Base-by-base conservation (phyloP, 176 grass and related monocot genomes). In the Ensete ventricosum region DNA sequence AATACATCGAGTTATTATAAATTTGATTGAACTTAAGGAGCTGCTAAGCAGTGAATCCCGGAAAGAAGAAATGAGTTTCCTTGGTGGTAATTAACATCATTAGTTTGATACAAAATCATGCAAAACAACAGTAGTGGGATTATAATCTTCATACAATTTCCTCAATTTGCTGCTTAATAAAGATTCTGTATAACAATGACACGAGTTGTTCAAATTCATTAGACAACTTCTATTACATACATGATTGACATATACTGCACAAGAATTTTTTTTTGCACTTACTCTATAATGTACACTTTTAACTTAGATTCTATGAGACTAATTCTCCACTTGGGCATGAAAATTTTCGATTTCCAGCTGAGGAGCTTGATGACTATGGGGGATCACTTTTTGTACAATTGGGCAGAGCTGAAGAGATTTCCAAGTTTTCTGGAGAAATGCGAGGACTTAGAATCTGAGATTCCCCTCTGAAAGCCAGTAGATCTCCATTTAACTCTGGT, bases 381-480 rank as follows among this genome's bases (percentile, higher is more conserved):
- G 14, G 26, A 14, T 19, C 0, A 11, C 22, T 55, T 52, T 55
- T 9, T 27, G 29, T 17, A 19, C 9, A 10, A 57, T 43, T n/a
- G 11, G 53, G 8, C 14, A 57, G 25, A 55, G 72, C 23, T 55
- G 52, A 55, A 74, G 53, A 29, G 27, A 14, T 11, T 8, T 24
- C 51, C 10, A 72, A 19, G 53, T 9, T 27, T 29, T 57, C 52
- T 29, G 72, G 52, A 55, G 72, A 55, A 74, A 54, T 19, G 53
- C 0, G 0, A 55, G 24, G 25, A 74, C 57, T 12, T 50, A 29
- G 48, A 3, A 14, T 9, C 25, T 27, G 8, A 54, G 20, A 24
- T 20, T 71, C 50, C 0, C 48, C 77, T 66, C 82, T 78, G 27
- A 27, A 13, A 51, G 84, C 80, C 48, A 73, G 29, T 57, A 60